Conservation (phyloP, 176 grass and related monocot genomes). For the Alopecurus myosuroides region DNA sequence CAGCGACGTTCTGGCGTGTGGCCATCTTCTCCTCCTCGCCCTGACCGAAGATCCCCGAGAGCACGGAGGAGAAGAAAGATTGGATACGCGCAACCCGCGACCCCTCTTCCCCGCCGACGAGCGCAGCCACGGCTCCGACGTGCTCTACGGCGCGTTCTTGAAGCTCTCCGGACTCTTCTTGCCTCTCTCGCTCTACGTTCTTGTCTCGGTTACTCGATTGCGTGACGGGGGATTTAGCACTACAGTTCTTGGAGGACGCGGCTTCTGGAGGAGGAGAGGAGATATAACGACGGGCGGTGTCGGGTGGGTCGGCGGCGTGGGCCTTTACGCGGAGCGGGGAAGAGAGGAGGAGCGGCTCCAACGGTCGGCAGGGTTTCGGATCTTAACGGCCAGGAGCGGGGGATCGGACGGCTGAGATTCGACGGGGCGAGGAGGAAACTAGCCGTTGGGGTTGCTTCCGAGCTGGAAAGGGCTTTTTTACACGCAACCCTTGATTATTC, state of each 20-base stretch:
- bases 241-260: slow-evolving; percentile 17
- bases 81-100: slow-evolving; percentile 44
- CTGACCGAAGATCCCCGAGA: slow-evolving; percentile 46
- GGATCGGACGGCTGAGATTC: slow-evolving; percentile 54
- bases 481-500: neutral
- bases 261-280: neutral
- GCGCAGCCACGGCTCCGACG: slow-evolving; percentile 55
- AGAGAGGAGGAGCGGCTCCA: slow-evolving; percentile 17
- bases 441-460: slow-evolving; percentile 40
- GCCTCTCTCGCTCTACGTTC: neutral
- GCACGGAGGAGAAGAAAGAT: slow-evolving; percentile 60
- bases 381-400: slow-evolving; percentile 54
- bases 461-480: slow-evolving; percentile 9
- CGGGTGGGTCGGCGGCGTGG: neutral
- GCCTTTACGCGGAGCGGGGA: slow-evolving; percentile 18
- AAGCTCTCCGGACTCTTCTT: neutral
- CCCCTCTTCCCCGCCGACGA: slow-evolving; percentile 53
- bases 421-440: neutral
- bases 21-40: slow-evolving; percentile 52
- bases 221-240: neutral
- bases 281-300: slow-evolving; percentile 30
- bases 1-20: slow-evolving; percentile 38
- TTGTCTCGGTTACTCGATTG: neutral
- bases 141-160: neutral
- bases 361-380: slow-evolving; percentile 60